A percentile compares a stretch with the other conserved stretches of the same genome.
Conservation (phyloP, 495 filamentous ascomycete species). For the Lindgomyces ingoldianus region DNA sequence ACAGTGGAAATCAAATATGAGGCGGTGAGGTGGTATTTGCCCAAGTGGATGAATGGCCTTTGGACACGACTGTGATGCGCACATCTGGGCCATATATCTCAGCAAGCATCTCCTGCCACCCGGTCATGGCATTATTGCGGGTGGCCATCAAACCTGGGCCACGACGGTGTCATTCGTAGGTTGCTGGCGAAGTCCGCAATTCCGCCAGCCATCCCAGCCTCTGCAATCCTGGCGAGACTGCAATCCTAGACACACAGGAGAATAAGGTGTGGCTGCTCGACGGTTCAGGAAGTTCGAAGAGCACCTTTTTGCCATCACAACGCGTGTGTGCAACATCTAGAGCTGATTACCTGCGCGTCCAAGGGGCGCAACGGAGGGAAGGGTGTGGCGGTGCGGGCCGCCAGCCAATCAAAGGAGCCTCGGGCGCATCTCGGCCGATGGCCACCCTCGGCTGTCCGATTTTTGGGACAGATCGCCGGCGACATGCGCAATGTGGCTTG, state of each 20-base stretch:
- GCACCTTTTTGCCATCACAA: not conserved
- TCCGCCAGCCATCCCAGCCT: constrained; percentile 19
- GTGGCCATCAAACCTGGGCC: not conserved
- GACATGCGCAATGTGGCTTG: no score
- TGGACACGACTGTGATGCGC: not conserved
- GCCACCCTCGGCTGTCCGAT: no score
- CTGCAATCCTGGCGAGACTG: constrained; percentile 11
- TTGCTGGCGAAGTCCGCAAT: constrained; percentile 4
- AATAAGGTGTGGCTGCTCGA: constrained; percentile 6
- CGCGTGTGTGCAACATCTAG: not conserved
- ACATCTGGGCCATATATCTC: constrained; percentile 24
- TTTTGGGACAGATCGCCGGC: not conserved
- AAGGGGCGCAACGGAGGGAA: not conserved
- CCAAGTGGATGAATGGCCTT: constrained; percentile 11
- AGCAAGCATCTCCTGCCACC: constrained; percentile 29
- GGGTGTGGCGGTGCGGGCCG: not conserved
- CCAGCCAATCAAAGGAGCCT: not conserved
- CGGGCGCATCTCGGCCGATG: not conserved
- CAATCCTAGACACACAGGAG: not conserved
- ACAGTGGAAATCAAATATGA: constrained; percentile 5
- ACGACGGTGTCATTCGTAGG: no score
- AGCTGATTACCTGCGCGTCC: not conserved
- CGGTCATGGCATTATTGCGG: constrained; percentile 24
- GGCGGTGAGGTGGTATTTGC: constrained; percentile 13
- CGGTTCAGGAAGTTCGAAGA: constrained; percentile 13